Base-by-base conservation (phyloP, 345 rosid species). In the Populus deltoides region DNA sequence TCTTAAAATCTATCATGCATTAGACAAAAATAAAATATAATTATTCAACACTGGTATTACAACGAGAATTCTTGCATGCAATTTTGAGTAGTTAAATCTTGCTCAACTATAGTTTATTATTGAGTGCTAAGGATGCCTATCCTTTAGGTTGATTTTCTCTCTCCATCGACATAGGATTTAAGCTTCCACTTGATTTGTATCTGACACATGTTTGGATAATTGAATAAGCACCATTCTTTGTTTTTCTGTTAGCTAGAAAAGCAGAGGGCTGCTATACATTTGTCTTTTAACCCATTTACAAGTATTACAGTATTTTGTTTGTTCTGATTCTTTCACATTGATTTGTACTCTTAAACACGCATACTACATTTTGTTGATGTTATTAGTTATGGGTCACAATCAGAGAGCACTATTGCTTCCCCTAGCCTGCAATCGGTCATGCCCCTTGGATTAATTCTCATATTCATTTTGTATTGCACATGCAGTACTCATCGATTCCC, bases 381-480 rank as follows among this genome's bases (percentile, higher is more conserved):
- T 9, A n/a, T 59, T 24, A 59, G 27, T 24, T 59, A n/a, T 3
- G 16, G 11, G 65, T 59, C 65, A 59, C 16, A 59, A 9, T 5
- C 65, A 10, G 11, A 10, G 11, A 10, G 15, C 10, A 24, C 6
- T 24, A 11, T 4, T 24, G 65, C 65, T n/a, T 59, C 15, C 65
- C 63, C 65, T n/a, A 59, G 16, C 65, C 29, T 20, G 43, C 12
- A 24, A n/a, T 70, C 15, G 7, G 7, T 31, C 43, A 51, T 35
- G 74, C 71, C 55, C 22, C 20, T 9, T 68, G 36, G 36, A 47
- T 75, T 55, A 59, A 63, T 82, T 74, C 68, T 78, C 15, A 43
- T 79, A 76, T 20, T 80, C 63, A 2, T 39, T 6, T 17, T 62
- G 35, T 36, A 68, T 67, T 80, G 62, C 31, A 31, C 69, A 31